Evolutionary conservation across 768 basidiomycete genomes (phyloP).

Genomic region (Phylloporus arenicola): DNA sequence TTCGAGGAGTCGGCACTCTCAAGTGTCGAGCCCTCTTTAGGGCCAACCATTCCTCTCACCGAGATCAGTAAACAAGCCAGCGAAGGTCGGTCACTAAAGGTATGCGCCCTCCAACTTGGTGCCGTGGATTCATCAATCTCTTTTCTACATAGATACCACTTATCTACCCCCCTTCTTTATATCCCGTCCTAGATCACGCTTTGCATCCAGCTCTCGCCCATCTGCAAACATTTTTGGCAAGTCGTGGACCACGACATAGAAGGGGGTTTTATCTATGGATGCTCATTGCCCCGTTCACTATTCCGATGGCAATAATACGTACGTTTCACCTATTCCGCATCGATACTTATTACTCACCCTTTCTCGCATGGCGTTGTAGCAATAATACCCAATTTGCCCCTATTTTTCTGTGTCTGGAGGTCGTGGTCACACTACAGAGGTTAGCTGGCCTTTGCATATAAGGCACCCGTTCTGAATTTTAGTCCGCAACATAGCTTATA

Average conservation of each 20-base stretch:
- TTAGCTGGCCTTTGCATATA: conserved; percentile 24
- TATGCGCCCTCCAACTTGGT: neutral
- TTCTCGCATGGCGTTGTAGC: conserved; percentile 38
- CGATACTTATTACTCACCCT: neutral
- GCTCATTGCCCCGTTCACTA: conserved; percentile 60
- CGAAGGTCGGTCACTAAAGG: conserved; percentile 15
- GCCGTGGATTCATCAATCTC: neutral
- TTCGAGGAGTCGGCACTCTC: conserved; percentile 79
- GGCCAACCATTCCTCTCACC: conserved; percentile 41
- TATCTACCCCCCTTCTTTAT: conserved; percentile 45
- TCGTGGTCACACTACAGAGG: conserved; percentile 84
- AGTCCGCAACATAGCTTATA: conserved; percentile 46
- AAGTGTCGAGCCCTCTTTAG: conserved; percentile 63
- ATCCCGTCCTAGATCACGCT: conserved; percentile 35
- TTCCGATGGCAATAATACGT: conserved; percentile 78
- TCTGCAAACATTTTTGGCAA: conserved; percentile 45
- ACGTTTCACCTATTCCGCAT: conserved; percentile 25
- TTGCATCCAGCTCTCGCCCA: conserved; percentile 38
- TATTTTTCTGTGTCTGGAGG: conserved; percentile 83
- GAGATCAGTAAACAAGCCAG: conserved; percentile 13
- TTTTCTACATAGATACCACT: conserved; percentile 45
- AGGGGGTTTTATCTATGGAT: conserved; percentile 66
- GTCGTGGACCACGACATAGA: conserved; percentile 58
- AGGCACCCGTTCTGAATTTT: neutral
- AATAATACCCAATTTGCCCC: conserved; percentile 75